A percentile compares a stretch with the other conserved stretches of the same genome.
Conservation (phyloP, 2,329 filamentous ascomycete genomes). For the Exserohilum rostratum region DNA sequence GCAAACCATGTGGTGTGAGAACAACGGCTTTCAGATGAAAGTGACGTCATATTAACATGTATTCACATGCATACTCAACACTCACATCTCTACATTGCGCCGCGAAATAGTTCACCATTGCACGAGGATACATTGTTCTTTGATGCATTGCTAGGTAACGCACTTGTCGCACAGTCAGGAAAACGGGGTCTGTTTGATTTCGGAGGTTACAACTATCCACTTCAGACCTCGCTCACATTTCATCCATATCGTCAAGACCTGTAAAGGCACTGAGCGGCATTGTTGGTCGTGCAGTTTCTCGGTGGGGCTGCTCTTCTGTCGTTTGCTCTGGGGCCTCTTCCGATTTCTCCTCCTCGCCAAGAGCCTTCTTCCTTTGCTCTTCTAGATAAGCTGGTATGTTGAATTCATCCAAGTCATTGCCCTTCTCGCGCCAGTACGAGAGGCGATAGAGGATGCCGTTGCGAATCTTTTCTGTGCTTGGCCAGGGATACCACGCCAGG, state of each 20-base stretch:
- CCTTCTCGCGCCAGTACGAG: conserved; percentile 30
- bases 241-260: conserved; percentile 10
- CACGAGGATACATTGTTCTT: neutral
- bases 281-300: conserved; percentile 1
- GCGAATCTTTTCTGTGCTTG: conserved; percentile 71
- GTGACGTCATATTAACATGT: neutral
- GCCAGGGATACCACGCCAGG: conserved; percentile 74
- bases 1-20: neutral
- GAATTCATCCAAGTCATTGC: conserved; percentile 28
- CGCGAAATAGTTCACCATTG: neutral
- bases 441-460: conserved; percentile 64
- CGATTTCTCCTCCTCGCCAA: neutral
- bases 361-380: conserved; percentile 18
- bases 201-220: neutral
- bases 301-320: conserved; percentile 1
- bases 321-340: neutral
- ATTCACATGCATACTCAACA: neutral
- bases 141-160: neutral
- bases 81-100: neutral
- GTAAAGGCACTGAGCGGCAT: conserved; percentile 9
- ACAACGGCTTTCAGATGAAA: neutral
- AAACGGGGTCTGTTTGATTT: no score
- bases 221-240: neutral
- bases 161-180: neutral
- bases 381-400: conserved; percentile 31